phyloP scores from a whole-genome alignment of 257 asterid species.

The Ophiorrhiza pumila region DNA sequence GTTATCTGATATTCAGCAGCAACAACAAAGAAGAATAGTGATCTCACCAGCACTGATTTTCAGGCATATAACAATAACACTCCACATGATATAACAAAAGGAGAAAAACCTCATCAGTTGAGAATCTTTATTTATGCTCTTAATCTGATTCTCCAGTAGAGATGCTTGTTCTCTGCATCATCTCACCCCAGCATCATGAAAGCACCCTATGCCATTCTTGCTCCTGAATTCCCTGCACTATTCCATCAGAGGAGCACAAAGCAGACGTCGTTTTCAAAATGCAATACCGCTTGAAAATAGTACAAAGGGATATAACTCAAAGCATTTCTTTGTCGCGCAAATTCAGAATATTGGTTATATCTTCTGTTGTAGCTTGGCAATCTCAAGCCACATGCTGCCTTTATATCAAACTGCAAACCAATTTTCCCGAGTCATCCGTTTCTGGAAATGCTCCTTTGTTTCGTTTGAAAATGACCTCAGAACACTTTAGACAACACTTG shows the following conservation, averaged over 20 bases:
- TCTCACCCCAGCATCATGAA: background rate
- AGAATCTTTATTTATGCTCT: background rate
- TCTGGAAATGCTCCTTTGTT: background rate
- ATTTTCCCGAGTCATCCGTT: background rate
- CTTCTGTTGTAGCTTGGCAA: background rate
- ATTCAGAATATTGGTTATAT: background rate
- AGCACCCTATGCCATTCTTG: constrained; percentile 1
- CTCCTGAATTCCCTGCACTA: background rate
- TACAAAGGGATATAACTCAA: background rate
- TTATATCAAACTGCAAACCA: background rate
- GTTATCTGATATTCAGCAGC: too few relatives aligned
- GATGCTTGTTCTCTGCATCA: background rate
- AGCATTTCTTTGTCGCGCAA: background rate
- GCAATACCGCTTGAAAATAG: background rate
- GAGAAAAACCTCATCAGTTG: background rate
- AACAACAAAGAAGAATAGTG: background rate
- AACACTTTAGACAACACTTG: background rate
- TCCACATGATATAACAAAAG: too few relatives aligned
- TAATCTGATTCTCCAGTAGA: background rate
- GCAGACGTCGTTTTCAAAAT: background rate
- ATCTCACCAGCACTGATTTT: background rate
- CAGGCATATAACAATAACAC: too few relatives aligned
- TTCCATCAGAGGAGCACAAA: constrained; percentile 1
- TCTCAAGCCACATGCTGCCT: background rate
- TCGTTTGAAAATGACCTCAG: background rate